Base-by-base conservation (phyloP, 1,284 basidiomycete species). In the Violaceomyces palustris region DNA sequence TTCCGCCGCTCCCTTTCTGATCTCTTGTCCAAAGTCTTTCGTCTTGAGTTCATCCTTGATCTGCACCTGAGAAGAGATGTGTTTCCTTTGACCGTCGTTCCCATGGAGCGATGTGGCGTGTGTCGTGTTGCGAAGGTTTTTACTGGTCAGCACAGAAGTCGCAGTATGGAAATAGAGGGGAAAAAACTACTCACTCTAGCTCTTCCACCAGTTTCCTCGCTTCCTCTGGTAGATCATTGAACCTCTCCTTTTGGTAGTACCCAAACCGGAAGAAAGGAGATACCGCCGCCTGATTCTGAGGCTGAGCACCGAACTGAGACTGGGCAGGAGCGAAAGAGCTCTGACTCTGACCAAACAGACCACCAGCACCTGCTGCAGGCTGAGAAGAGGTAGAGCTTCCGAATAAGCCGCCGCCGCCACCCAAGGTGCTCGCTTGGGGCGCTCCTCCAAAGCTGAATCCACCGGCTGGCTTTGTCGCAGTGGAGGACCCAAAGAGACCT, bases 151-250 rank as follows among this genome's bases (percentile, higher is more conserved):
- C 22, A 42, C 25, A 18, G 17, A 30, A 15, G 12, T 36, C 22
- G 29, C 25, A 17, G 39, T 25, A 27, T 41, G 21, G 28, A 35
- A 17, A 17, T 33, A 24, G 30, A 17, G 14, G 8, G 23, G n/a
- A n/a, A n/a, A n/a, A n/a, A 22, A 18, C 18, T 9, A 44, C 45
- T 34, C 22, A 47, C 26, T 73, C 70, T 26, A 73, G 53, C 37
- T 70, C 64, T 30, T 72, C 69, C 1, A 73, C 32, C 18, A 73
- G 40, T 29, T 62, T 55, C 8, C 53, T 54, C 7, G 57, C 58
- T 3, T 62, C 56, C 3, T 72, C 70, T 12, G 67, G 64, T 12
- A 73, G 44, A 24, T 73, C 69, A 35, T 73, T 69, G 49, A 65
- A 73, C 15, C 67, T 55, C 35, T 72, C 69, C 17, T 61, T 61